These are phyloP conservation scores for Umbelopsis sp. DNA, from an alignment of 192 early-diverging fungal genomes.

Conservation along the genomic window DNA sequence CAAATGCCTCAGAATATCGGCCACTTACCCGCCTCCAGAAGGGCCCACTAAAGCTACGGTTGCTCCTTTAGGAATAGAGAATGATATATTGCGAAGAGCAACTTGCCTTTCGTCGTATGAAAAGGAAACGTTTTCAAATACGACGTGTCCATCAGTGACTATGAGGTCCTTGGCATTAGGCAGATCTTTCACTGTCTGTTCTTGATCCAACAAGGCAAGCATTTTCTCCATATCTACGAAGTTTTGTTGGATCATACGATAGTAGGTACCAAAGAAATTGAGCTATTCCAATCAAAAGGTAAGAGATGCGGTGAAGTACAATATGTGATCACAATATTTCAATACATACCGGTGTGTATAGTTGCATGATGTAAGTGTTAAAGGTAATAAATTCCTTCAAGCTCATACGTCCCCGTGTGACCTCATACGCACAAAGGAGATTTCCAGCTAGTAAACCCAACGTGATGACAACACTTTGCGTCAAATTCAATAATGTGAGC, in stretches of 20 bases:
- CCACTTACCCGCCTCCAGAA: conserved; percentile 61
- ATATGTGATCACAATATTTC: not conserved
- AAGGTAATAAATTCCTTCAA: conserved; percentile 90
- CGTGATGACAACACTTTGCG: conserved; percentile 88
- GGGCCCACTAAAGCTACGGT: conserved; percentile 84
- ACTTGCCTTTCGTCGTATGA: conserved; percentile 71
- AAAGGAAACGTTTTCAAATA: conserved; percentile 76
- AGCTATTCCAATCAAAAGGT: conserved; percentile 38
- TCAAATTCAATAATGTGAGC: conserved; percentile 81
- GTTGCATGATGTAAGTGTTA: conserved; percentile 84
- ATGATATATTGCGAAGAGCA: conserved; percentile 71
- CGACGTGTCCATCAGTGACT: conserved; percentile 61
- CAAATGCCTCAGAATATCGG: not conserved
- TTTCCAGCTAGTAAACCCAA: conserved; percentile 80
- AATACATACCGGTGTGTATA: conserved; percentile 81
- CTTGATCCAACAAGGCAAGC: conserved; percentile 79
- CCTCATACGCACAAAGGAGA: conserved; percentile 82
- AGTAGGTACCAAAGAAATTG: conserved; percentile 92
- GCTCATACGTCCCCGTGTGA: conserved; percentile 67
- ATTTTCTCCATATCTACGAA: conserved; percentile 98
- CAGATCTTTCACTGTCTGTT: conserved; percentile 62
- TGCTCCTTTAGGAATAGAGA: conserved; percentile 66
- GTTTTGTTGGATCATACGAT: conserved; percentile 91
- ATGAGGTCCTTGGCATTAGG: conserved; percentile 62
- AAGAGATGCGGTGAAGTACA: not conserved